Evolutionary conservation across 805 yeast species (phyloP), one percentile per base, ranked within the genome.

Genomic region (Starmerella potacharoeniae): DNA sequence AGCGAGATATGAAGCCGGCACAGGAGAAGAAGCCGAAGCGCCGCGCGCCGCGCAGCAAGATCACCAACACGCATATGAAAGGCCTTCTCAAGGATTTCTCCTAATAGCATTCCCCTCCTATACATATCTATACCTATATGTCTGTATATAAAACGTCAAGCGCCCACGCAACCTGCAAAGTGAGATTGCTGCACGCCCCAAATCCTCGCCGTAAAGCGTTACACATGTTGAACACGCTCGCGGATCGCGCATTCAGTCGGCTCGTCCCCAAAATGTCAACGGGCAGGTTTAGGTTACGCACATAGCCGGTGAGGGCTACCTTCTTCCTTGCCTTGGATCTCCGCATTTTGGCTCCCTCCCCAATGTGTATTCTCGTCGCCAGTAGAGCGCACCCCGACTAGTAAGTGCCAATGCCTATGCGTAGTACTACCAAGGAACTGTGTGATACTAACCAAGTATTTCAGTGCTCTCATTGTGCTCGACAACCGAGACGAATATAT

Each of bases 1-100:
- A 83, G 70, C 84, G 82, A 66, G 59, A 54, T 2, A 79, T 78
- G 54, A 79, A 78, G 47, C 76, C 74, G 16, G 71, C 75, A 1
- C 73, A 71, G 35, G 78, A 76, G 51, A 80, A 84, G 68, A 91
- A 89, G 71, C 89, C 84, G 68, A 88, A 88, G 78, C 90, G 86
- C 70, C 58, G 65, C n/a, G 86, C 95, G 51, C 81, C 97, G 71
- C 79, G 89, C 66, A 95, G 96, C 47, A 93, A 89, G 75, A 80
- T 93, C 65, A 93, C 99, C 10, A 93, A 93, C 69, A 84, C 95
- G 2, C 99, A 93, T 70, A 85, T 93, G 95, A 84, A 89, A 68
- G 97, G 97, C 55, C 84, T 93, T 29, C 79, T 93, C 66, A 88
- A 86, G 70, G 98, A 93, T 66, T 93, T 89, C 55, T 61, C 66